phyloP scores from a whole-genome alignment of 805 yeast genomes.

The Hanseniaspora osmophila region DNA sequence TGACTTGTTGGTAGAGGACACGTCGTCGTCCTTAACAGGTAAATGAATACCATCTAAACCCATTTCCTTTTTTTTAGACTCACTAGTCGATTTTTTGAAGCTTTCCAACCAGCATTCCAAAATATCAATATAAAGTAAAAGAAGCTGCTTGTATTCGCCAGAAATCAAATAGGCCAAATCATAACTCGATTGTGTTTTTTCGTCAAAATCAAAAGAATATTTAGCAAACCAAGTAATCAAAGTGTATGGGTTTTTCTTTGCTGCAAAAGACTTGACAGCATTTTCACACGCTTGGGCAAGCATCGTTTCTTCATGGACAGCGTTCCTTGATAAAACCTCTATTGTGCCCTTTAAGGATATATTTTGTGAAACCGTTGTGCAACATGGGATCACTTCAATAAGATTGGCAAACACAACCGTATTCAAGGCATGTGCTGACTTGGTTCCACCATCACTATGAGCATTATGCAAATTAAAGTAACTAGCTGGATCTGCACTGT shows the following conservation, averaged over 20 bases:
- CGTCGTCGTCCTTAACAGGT: constrained; percentile 9
- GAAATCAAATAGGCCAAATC: constrained; percentile 48
- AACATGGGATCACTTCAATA: constrained; percentile 64
- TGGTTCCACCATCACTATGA: constrained; percentile 9
- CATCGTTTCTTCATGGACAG: constrained; percentile 50
- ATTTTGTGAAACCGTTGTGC: constrained; percentile 30
- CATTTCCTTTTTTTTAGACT: constrained; percentile 18
- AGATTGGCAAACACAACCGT: constrained; percentile 54
- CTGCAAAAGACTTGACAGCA: constrained; percentile 53
- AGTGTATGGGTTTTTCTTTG: constrained; percentile 52
- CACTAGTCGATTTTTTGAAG: constrained; percentile 28
- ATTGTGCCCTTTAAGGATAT: constrained; percentile 50
- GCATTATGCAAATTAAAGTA: constrained; percentile 23
- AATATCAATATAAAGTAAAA: constrained; percentile 65
- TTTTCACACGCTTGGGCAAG: constrained; percentile 50
- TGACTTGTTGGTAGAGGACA: constrained; percentile 10
- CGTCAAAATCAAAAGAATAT: constrained; percentile 67
- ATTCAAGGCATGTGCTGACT: constrained; percentile 22
- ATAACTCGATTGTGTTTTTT: constrained; percentile 42
- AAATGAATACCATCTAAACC: constrained; percentile 21
- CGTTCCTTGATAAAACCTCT: constrained; percentile 65
- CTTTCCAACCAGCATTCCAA: constrained; percentile 71
- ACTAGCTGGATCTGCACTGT: too few species aligned
- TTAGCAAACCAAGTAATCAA: constrained; percentile 65
- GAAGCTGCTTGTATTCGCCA: constrained; percentile 40